These are phyloP conservation scores for Aurinia saxatilis DNA, from an alignment of 345 rosid genomes.

Conservation along the genomic window DNA sequence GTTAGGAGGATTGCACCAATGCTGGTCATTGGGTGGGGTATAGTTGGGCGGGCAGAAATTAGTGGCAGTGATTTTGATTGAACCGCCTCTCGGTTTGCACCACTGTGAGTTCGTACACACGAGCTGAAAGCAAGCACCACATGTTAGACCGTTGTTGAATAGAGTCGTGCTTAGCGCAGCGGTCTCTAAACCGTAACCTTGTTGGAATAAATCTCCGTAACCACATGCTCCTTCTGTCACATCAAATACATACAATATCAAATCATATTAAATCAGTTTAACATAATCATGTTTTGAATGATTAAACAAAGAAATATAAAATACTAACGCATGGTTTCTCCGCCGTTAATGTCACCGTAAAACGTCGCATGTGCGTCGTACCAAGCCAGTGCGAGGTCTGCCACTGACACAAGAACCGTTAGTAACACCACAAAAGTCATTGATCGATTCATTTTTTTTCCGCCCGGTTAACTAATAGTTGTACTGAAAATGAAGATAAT, in stretches of 20 bases:
- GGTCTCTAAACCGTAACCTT: constrained; percentile 58
- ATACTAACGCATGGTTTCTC: constrained; percentile 32
- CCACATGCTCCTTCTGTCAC: constrained; percentile 69
- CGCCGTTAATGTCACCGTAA: constrained; percentile 23
- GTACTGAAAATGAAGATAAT: no score
- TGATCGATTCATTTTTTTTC: neutral
- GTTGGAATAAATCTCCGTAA: constrained; percentile 48
- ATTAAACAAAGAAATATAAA: neutral
- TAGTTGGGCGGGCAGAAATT: constrained; percentile 29
- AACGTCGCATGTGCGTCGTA: constrained; percentile 26
- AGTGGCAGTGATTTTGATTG: constrained; percentile 39
- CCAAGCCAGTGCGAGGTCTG: no score
- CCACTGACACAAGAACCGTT: neutral
- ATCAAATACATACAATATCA: no score
- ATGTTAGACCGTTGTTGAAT: constrained; percentile 47
- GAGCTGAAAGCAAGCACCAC: constrained; percentile 72
- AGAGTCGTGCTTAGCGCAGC: constrained; percentile 65
- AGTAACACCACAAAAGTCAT: neutral
- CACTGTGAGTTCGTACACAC: constrained; percentile 40
- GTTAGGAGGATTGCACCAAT: constrained; percentile 30
- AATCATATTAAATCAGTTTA: no score
- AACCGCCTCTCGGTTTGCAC: constrained; percentile 39
- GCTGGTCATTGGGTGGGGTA: neutral
- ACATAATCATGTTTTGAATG: no score
- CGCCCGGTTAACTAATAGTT: no score